Base-by-base conservation (phyloP, 2,329 filamentous ascomycete species). In the Colletotrichum simmondsii region DNA sequence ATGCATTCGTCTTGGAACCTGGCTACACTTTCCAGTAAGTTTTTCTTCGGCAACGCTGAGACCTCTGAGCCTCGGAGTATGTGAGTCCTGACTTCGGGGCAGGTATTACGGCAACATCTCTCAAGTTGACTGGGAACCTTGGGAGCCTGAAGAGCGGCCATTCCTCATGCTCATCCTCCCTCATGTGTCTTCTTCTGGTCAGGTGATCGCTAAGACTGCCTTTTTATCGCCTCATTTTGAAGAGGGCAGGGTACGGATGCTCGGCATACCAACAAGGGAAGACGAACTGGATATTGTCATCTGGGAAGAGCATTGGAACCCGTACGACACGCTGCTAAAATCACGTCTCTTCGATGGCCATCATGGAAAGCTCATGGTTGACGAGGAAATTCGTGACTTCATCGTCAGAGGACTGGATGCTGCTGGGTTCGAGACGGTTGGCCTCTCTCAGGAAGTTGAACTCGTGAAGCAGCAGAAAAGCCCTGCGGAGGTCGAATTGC, bases 271-370 rank as follows among this genome's bases (percentile, higher is more conserved):
- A 0, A 85, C 85, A 1, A 84, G 85, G 5, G 80, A 85, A 2
- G 79, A 84, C 2, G 81, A 85, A 19, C 82, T 92, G 6, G 83
- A 87, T 12, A 87, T 91, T 52, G 83, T 92, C 16, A 82, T 85
- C 0, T 92, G 90, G 85, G 89, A 92, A 79, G 90, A 92, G 76
- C 89, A 92, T 75, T 92, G 89, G 90, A 85, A 92, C 77, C 90
- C 90, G 1, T 92, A 92, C 78, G 79, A 79, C 0, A 92, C 88
- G 0, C 81, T 92, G 22, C 80, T 84, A 14, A 74, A 84, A 28
- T 87, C 85, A 1, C 81, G 78, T 8, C 79, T 87, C 1, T 86
- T 87, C 61, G 53, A 70, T 12, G 75, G 74, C 5, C 73, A 74
- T 11, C 46, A 70, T 2, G 80, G 80, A 5, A 85, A 77, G n/a